Conservation (phyloP, 2,329 filamentous ascomycete species). For the Cucurbitaria berberidis region DNA sequence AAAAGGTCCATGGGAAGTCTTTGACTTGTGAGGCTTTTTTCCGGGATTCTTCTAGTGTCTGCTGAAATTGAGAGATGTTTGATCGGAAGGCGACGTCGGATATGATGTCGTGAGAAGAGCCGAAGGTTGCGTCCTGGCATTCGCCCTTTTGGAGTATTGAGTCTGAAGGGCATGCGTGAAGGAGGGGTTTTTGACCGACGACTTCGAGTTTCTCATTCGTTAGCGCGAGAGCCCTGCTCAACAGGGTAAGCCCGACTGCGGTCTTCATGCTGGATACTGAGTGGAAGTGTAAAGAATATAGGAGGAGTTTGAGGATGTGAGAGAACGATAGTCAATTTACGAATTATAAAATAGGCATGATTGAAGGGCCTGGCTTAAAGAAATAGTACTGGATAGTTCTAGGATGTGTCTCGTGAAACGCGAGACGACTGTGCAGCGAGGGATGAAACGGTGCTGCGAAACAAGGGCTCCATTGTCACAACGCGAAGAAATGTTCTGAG, state of each 20-base stretch:
- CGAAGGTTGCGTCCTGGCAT: slow-evolving; percentile 25
- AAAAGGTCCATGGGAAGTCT: slow-evolving; percentile 43
- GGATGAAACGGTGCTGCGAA: slow-evolving; percentile 31
- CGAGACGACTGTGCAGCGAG: slow-evolving; percentile 20
- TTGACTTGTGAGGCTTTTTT: slow-evolving; percentile 20
- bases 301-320: neutral
- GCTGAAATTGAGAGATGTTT: slow-evolving; percentile 25
- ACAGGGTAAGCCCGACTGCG: slow-evolving; percentile 23
- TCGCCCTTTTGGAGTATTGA: slow-evolving; percentile 31
- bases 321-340: too few species aligned
- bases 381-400: neutral
- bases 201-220: slow-evolving; percentile 27
- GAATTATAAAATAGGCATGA: neutral
- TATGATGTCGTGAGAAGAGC: slow-evolving; percentile 1
- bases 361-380: neutral
- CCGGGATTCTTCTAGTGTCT: slow-evolving; percentile 30
- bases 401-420: slow-evolving; percentile 27
- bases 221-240: slow-evolving; percentile 31
- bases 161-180: slow-evolving; percentile 33
- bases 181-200: slow-evolving; percentile 26
- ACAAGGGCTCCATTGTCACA: slow-evolving; percentile 11
- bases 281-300: neutral
- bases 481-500: neutral
- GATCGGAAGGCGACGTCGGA: slow-evolving; percentile 17
- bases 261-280: slow-evolving; percentile 26